Evolutionary conservation across 345 rosid genomes (phyloP), one percentile per base, ranked within the genome.

Genomic region (Cardamine resedifolia): DNA sequence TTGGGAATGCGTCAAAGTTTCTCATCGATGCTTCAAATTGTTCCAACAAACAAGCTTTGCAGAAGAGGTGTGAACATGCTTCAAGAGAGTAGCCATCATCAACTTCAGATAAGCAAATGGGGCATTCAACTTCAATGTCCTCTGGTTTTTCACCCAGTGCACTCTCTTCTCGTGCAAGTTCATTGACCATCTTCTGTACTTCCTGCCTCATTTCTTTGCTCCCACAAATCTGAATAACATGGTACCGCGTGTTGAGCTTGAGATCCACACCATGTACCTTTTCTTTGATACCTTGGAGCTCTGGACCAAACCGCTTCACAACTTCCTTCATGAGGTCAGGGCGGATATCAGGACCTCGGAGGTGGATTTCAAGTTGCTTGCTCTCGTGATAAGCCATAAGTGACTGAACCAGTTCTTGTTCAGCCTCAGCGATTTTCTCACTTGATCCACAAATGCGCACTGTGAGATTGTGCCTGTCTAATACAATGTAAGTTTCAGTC

Each of bases 71-170:
- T 1, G 68, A 80, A 58, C 97, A 94, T 60, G 84, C 90, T 81
- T 87, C 88, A 10, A 94, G 96, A 74, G 28, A 71, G 80, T 89
- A 89, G 57, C 87, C 83, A 65, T 89, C 90, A 52, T 91, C 97
- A 52, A 94, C 82, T 73, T 85, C 89, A 67, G 91, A 89, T 66
- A 91, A 82, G 85, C 97, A 94, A 71, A 94, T 83, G 3, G 97
- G 91, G 67, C 98, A 91, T 65, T 64, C 58, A 41, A 69, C 74
- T 70, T 81, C 84, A 69, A 55, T 43, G 24, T 78, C 72, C 34
- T 53, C 70, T 66, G 47, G 20, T 51, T 66, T 51, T 72, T 41
- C 78, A 10, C 77, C 71, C 0, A 47, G 50, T 41, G 58, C 66
- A 69, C 51, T 65, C 16, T 77, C 77, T 24, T 47, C 74, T 71